Base-by-base conservation (phyloP, 139 green algal genomes). In the Asterochloris erici region DNA sequence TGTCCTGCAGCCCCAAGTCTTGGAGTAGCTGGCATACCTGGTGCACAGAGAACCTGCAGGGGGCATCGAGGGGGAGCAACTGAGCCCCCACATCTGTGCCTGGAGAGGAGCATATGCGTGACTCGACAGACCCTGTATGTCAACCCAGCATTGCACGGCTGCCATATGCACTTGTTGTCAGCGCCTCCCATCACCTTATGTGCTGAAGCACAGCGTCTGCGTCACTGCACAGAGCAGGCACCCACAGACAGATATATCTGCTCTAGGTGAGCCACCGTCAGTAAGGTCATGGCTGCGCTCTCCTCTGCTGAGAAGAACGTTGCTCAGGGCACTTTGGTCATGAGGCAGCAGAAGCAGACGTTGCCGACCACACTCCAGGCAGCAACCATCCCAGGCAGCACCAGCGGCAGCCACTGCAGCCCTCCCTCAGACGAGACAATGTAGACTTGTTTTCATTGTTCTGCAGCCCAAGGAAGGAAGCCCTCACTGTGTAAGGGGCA, bases 41-140 rank as follows among this genome's bases (percentile, higher is more conserved):
- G 19, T 66, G 63, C 64, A 84, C 79, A 23, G 73, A 73, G 0
- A 82, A 87, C 78, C 83, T 87, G 79, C 69, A 76, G 28, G 26
- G 11, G 16, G 14, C 17, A 69, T 47, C 6, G 24, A 11, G 38
- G 23, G 47, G 23, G 24, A 70, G 24, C 70, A 4, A 19, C 10
- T 76, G 70, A 54, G 14, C n/a, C 1, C 26, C 1, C 14, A 54
- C 23, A 2, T 29, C 2, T 76, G 24, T 38, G 23, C 14, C 70
- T 38, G 70, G 24, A 54, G 1, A 38, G n/a, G 19, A 68, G 38
- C 62, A 15, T 9, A 79, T 16, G 54, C 71, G 9, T 12, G 0
- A 13, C 14, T 71, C 17, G 0, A 73, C 16, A 81, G 77, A 15
- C 12, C 23, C 70, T 0, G n/a, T 9, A 54, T 54, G 38, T 54